Percentiles rank a stretch among this genome's conserved stretches.
Evolutionary conservation across 2,329 filamentous ascomycete genomes (phyloP).

Genomic region (Aureobasidium subglaciale): DNA sequence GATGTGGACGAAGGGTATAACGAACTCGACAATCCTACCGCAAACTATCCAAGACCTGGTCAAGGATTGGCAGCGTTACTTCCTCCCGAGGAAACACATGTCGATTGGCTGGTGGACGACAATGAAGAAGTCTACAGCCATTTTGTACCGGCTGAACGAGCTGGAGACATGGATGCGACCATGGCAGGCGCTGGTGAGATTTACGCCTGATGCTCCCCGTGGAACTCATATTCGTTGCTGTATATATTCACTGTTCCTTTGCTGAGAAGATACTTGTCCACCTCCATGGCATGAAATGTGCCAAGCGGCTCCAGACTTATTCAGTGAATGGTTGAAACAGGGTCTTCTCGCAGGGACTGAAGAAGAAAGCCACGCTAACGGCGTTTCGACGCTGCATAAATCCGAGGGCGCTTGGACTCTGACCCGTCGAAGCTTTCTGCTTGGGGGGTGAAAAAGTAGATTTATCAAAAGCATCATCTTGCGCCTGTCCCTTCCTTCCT

Average conservation of each 20-base stretch:
- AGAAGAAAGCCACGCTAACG: no score
- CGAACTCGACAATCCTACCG: constrained; percentile 43
- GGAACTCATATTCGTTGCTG: neutral
- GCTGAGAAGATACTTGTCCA: no score
- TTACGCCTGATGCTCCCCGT: neutral
- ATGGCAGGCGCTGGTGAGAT: constrained; percentile 7
- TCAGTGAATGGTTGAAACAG: neutral
- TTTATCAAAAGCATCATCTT: neutral
- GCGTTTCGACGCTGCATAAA: neutral
- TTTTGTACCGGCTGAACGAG: neutral
- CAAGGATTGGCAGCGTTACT: constrained; percentile 50
- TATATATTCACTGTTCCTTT: neutral
- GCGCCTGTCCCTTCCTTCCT: neutral
- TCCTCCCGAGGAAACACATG: constrained; percentile 50
- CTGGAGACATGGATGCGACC: neutral
- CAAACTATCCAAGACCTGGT: constrained; percentile 57
- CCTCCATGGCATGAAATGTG: no score
- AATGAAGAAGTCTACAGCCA: constrained; percentile 28
- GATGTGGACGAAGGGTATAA: constrained; percentile 51
- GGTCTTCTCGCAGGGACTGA: neutral
- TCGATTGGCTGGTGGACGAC: constrained; percentile 57
- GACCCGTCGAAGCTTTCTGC: constrained; percentile 5
- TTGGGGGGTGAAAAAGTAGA: neutral
- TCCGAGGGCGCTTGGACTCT: constrained; percentile 3
- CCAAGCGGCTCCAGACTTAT: neutral